These are phyloP conservation scores for Bolboschoenoplectus hybrid DNA, from an alignment of 202 grass and related monocot species.

Conservation along the genomic window DNA sequence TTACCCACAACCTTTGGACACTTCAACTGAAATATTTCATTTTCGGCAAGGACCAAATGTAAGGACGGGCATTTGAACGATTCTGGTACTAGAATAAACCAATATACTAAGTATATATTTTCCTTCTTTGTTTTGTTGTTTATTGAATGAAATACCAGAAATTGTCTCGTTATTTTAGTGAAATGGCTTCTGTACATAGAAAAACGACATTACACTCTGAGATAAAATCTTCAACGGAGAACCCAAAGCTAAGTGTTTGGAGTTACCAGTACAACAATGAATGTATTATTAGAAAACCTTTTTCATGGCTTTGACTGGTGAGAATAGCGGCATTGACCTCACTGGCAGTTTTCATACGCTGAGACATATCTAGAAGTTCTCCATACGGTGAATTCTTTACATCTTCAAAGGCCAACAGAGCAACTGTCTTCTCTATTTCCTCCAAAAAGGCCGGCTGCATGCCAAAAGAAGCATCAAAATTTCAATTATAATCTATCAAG, in stretches of 20 bases:
- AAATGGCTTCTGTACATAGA: neutral
- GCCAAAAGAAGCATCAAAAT: slow-evolving; percentile 19
- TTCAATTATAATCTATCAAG: neutral
- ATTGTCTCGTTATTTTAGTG: neutral
- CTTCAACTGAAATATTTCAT: neutral
- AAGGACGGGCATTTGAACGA: neutral
- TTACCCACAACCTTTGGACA: neutral
- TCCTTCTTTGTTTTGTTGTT: neutral
- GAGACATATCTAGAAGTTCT: slow-evolving; percentile 87
- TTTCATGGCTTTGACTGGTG: slow-evolving; percentile 96
- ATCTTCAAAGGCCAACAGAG: slow-evolving; percentile 90
- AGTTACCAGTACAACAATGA: neutral
- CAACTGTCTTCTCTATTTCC: slow-evolving; percentile 95
- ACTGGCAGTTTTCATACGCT: slow-evolving; percentile 88
- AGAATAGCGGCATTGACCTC: slow-evolving; percentile 98
- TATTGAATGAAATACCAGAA: neutral
- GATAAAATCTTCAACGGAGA: neutral
- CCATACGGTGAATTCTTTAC: slow-evolving; percentile 91
- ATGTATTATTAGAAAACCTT: slow-evolving; percentile 64
- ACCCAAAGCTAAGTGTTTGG: neutral
- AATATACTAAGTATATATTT: neutral
- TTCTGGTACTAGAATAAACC: neutral
- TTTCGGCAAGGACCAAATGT: neutral
- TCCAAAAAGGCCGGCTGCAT: slow-evolving; percentile 85
- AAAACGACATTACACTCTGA: neutral